phyloP scores from a whole-genome alignment of 2,329 filamentous ascomycete species.

The Alternaria longipes region DNA sequence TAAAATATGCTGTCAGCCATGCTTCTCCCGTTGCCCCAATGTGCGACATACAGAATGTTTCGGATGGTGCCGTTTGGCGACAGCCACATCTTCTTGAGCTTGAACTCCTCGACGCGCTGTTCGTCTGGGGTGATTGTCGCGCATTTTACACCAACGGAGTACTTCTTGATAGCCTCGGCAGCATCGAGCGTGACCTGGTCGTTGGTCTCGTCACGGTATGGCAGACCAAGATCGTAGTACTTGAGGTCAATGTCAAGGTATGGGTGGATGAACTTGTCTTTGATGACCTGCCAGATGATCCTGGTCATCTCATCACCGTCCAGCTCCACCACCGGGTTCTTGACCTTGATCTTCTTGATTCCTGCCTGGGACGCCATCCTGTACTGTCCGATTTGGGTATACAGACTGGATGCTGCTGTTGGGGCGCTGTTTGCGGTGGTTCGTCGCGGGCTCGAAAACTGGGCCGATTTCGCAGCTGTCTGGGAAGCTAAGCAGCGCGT shows the following conservation, averaged over 20 bases:
- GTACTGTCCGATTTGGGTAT: constrained; percentile 29
- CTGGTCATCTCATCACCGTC: constrained; percentile 96
- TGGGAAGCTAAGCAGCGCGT: constrained; percentile 41
- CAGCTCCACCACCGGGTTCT: constrained; percentile 98
- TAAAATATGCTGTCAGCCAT: constrained; percentile 38
- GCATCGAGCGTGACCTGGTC: constrained; percentile 96
- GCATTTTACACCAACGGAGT: constrained; percentile 98
- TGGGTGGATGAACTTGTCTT: constrained; percentile 97
- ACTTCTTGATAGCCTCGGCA: constrained; percentile 98
- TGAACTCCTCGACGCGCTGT: constrained; percentile 95
- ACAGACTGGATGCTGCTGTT: constrained; percentile 14
- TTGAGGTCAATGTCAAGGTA: constrained; percentile 98
- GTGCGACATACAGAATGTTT: constrained; percentile 65
- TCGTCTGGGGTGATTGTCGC: constrained; percentile 99
- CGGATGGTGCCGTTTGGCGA: constrained; percentile 91
- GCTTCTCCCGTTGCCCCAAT: not conserved
- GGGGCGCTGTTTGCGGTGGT: constrained; percentile 21
- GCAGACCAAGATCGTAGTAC: constrained; percentile 93
- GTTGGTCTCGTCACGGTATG: constrained; percentile 94
- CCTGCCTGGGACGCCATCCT: constrained; percentile 64
- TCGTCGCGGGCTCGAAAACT: constrained; percentile 27
- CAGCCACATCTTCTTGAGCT: constrained; percentile 99
- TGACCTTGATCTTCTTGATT: constrained; percentile 99
- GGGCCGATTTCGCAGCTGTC: constrained; percentile 35
- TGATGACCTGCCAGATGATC: constrained; percentile 99